Evolutionary conservation across 768 basidiomycete genomes (phyloP), one percentile per base, ranked within the genome.

Genomic region (Suillus ampliporus): DNA sequence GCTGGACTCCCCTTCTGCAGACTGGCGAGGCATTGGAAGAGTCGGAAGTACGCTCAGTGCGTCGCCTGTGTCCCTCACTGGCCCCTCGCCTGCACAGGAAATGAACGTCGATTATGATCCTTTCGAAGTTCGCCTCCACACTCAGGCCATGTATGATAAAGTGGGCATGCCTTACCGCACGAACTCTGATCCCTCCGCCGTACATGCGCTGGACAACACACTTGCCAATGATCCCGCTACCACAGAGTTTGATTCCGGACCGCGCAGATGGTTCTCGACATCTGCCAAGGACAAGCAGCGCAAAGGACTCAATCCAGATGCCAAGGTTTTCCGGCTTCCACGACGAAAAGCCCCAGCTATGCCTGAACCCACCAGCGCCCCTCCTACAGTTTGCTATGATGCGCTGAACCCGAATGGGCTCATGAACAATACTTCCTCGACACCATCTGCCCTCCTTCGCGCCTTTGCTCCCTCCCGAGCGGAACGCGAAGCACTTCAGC

Each of bases 401-500:
- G 84, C 83, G 19, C 77, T 89, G 40, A 88, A 88, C 68, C 87
- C 88, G 11, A 87, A 82, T 47, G 86, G 88, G n/a, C 76, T 84
- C 52, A 65, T 77, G 48, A 63, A 78, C 53, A 46, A 66, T 1
- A 67, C 80, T 1, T 71, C 82, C 3, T 82, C 86, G 5, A 79
- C 82, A 11, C 83, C 72, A 52, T 80, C 76, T 51, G 84, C 83
- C 35, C 76, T 87, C 23, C 79, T 92, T 61, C 91, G 90, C 70
- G 93, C 92, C 19, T 95, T 95, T 74, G 92, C 91, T 40, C 93
- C 92, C 37, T 94, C 92, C 65, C 90, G 89, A 59, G 92, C 89
- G 65, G 93, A 95, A 81, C 90, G 93, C 47, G 90, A 93, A 76
- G 92, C 84, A 57, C 83, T 95, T 37, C 88, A 91, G 67, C 89